Evolutionary conservation across 2,329 filamentous ascomycete species (phyloP).

Genomic region (Pseudogymnoascus sp.): DNA sequence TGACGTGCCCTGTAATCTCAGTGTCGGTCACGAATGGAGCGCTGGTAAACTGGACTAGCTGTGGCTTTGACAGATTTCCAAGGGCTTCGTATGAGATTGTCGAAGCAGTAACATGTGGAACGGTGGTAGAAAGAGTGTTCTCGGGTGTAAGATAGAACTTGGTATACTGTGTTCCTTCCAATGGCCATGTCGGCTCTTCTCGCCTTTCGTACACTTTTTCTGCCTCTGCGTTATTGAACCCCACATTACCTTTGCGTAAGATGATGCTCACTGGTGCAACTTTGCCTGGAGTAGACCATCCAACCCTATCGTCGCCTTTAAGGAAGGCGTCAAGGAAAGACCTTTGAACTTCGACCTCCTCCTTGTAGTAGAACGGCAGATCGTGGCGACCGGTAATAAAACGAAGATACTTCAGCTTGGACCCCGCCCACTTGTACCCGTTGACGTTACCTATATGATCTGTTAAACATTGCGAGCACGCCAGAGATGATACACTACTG

Average conservation of each 20-base stretch:
- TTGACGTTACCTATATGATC: constrained; percentile 44
- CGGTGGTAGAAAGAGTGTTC: constrained; percentile 11
- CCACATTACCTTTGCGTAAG: constrained; percentile 58
- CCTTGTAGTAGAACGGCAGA: constrained; percentile 62
- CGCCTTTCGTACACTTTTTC: constrained; percentile 50
- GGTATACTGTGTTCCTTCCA: constrained; percentile 56
- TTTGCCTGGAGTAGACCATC: constrained; percentile 52
- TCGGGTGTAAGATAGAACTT: constrained; percentile 50
- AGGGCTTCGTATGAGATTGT: constrained; percentile 53
- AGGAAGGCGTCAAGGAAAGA: constrained; percentile 66
- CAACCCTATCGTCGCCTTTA: constrained; percentile 54
- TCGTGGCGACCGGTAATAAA: constrained; percentile 65
- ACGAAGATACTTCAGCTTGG: constrained; percentile 59
- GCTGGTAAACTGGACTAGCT: constrained; percentile 51
- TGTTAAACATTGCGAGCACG: not conserved
- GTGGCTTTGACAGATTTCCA: constrained; percentile 45
- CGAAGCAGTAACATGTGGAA: constrained; percentile 5
- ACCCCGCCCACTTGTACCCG: constrained; percentile 56
- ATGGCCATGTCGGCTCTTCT: constrained; percentile 57
- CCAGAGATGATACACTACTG: not conserved
- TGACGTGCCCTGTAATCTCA: constrained; percentile 62
- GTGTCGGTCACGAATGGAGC: constrained; percentile 52
- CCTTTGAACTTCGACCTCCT: constrained; percentile 59
- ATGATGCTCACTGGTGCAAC: constrained; percentile 53
- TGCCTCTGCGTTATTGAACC: constrained; percentile 54